These are phyloP conservation scores for Zopfia rhizophila DNA, from an alignment of 2,329 filamentous ascomycete genomes.

Conservation along the genomic window DNA sequence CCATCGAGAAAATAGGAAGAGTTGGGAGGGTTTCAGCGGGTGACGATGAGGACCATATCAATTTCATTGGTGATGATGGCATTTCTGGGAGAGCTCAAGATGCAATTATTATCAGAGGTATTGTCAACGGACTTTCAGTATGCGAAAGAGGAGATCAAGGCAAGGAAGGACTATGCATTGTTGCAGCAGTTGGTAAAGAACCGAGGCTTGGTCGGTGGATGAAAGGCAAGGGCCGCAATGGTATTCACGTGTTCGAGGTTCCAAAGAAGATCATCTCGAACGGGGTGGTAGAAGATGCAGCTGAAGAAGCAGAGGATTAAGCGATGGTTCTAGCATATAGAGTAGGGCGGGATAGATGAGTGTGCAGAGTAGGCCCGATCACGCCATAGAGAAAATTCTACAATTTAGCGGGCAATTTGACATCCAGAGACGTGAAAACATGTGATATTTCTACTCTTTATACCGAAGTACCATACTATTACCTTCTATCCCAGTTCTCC, in stretches of 20 bases:
- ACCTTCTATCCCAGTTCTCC: too few species aligned
- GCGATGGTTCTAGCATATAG: too few species aligned
- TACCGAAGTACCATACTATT: too few species aligned
- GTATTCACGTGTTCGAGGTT: slow-evolving; percentile 88
- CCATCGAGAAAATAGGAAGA: slow-evolving; percentile 74
- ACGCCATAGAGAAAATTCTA: too few species aligned
- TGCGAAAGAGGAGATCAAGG: slow-evolving; percentile 85
- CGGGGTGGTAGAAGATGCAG: slow-evolving; percentile 22
- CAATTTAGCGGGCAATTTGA: too few species aligned
- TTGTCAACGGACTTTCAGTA: slow-evolving; percentile 88
- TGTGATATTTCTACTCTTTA: too few species aligned
- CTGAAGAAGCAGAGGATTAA: slow-evolving; percentile 22
- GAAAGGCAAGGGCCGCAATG: slow-evolving; percentile 75
- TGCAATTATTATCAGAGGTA: slow-evolving; percentile 67
- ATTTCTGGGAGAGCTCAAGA: slow-evolving; percentile 27
- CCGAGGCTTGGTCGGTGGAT: slow-evolving; percentile 88
- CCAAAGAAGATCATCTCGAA: slow-evolving; percentile 53
- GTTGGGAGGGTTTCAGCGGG: slow-evolving; percentile 60
- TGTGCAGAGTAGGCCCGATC: too few species aligned
- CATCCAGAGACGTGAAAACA: too few species aligned
- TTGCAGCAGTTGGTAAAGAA: slow-evolving; percentile 88
- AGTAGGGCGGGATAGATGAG: too few species aligned
- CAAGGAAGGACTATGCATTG: slow-evolving; percentile 78
- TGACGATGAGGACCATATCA: slow-evolving; percentile 19
- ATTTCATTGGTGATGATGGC: slow-evolving; percentile 17